These are phyloP conservation scores for Avena insularis DNA, from an alignment of 176 grass and related monocot genomes.

Conservation along the genomic window DNA sequence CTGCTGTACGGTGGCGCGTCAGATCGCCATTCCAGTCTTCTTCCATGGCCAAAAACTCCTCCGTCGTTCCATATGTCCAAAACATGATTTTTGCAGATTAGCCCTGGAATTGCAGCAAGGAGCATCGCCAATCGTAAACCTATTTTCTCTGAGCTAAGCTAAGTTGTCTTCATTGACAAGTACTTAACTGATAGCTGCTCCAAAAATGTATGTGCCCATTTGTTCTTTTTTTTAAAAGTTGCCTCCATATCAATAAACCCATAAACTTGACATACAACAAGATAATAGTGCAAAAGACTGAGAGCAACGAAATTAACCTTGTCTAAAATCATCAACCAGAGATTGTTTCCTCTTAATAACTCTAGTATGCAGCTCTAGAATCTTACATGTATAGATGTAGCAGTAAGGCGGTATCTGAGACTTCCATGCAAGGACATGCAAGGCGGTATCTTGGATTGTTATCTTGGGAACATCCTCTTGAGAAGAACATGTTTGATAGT, in stretches of 20 bases:
- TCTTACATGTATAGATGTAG: not conserved
- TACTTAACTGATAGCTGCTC: not conserved
- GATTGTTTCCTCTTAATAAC: not conserved
- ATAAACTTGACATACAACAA: not conserved
- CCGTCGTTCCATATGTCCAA: not conserved
- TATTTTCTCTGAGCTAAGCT: not conserved
- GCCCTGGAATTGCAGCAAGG: not conserved
- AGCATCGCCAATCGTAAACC: not conserved
- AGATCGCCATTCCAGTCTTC: not conserved
- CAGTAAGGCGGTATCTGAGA: constrained; percentile 26
- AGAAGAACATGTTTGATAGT: not conserved
- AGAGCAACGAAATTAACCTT: not conserved
- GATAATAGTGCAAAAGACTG: not conserved
- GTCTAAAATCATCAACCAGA: not conserved
- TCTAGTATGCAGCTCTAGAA: not conserved
- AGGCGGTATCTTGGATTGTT: not conserved
- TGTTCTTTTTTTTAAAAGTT: not conserved
- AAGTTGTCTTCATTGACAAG: not conserved
- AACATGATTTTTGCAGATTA: not conserved
- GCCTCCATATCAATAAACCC: not conserved
- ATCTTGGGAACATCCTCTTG: not conserved
- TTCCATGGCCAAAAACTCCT: not conserved
- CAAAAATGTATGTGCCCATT: not conserved
- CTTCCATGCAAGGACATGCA: not conserved
- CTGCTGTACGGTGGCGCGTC: not conserved